Base-by-base conservation (phyloP, 2,329 filamentous ascomycete genomes). In the Cercospora berteroae region DNA sequence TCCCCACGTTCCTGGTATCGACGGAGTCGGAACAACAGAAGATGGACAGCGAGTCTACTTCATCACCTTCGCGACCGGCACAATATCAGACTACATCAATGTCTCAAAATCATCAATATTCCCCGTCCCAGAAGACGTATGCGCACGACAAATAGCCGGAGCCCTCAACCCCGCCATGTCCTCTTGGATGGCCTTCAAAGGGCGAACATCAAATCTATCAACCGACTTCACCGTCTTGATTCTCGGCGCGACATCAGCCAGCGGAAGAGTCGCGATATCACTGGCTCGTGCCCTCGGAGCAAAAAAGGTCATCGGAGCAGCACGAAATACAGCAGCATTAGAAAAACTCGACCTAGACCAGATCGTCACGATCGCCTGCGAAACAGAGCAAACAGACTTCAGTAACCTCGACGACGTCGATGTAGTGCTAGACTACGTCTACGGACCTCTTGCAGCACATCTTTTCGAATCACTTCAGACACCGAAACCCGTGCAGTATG, bases 391-490 rank as follows among this genome's bases (percentile, higher is more conserved):
- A 42, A 82, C 81, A 0, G 85, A 87, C 69, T 85, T 84, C 68
- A 79, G 80, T 2, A 74, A 75, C 8, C 77, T 83, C 0, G 81
- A 79, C 1, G 80, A 82, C 39, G 82, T 82, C 33, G 85, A 88
- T 68, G 79, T 88, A 2, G 80, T 88, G 3, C 77, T 88, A 1
- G 86, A 88, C 72, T 88, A 87, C 71, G 76, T 88, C 7, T 87
- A 85, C 75, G 86, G 86, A 0, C 77, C 80, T 0, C 78, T 81
- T 16, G 75, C 81, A 0, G 70, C 79, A 10, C 79, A 80, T 5
- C 74, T 84, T 9, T 76, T 87, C 7, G 71, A 74, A 5, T 79
- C 79, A 3, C 72, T 86, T 18, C 78, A 76, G 39, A 77, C 79
- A 1, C 74, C 74, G 31, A 79, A 78, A n/a, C 79, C 82, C 0